Conservation (phyloP, 768 basidiomycete species). For the Podaxis sp. region DNA sequence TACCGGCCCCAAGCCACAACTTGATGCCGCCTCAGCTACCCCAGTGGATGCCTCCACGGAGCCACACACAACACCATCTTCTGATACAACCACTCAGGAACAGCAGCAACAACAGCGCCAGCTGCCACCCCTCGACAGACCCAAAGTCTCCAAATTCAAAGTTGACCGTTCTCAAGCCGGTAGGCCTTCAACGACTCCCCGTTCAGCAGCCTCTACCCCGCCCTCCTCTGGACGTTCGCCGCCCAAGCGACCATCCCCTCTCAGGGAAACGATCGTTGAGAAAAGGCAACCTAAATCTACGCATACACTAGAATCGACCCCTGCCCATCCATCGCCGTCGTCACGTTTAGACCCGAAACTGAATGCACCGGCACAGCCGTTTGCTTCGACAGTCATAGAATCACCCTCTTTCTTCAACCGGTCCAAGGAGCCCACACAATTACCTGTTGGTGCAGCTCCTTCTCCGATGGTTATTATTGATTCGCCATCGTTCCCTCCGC, state of each 20-base stretch:
- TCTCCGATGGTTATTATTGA: conserved; percentile 30
- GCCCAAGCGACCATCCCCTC: conserved; percentile 28
- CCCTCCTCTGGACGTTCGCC: conserved; percentile 23
- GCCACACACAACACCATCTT: neutral
- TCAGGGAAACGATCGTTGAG: conserved; percentile 7
- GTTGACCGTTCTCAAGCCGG: conserved; percentile 34
- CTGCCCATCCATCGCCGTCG: conserved; percentile 12
- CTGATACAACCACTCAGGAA: neutral
- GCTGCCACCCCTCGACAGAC: conserved; percentile 30
- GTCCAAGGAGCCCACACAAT: neutral
- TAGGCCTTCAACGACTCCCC: conserved; percentile 18
- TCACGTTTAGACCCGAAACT: conserved; percentile 13
- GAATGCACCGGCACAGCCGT: conserved; percentile 1
- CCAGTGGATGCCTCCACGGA: neutral
- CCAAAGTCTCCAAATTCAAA: conserved; percentile 51
- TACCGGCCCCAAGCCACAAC: conserved; percentile 20
- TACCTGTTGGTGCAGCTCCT: neutral
- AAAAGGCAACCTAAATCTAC: neutral
- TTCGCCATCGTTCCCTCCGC: conserved; percentile 36
- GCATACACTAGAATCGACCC: neutral
- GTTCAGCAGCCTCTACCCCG: conserved; percentile 8
- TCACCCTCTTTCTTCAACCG: conserved; percentile 13
- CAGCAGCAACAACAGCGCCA: neutral
- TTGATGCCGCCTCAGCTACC: neutral
- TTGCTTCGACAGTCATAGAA: conserved; percentile 4